These are phyloP conservation scores for Dipteronia dyeriana DNA, from an alignment of 345 rosid species.

Conservation along the genomic window DNA sequence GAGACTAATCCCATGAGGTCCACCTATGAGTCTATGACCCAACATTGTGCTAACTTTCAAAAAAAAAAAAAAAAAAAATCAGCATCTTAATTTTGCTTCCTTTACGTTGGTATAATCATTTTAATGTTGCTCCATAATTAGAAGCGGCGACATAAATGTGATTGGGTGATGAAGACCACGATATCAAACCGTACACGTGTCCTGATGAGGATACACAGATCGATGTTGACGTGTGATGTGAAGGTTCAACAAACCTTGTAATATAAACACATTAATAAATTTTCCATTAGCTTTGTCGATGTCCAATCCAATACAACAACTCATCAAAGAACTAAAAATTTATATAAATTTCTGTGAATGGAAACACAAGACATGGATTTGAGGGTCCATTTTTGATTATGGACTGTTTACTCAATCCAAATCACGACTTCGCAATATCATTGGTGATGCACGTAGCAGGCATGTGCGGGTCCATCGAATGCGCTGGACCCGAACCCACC, in stretches of 20 bases:
- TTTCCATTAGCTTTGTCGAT: too few relatives aligned
- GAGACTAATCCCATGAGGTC: too few relatives aligned
- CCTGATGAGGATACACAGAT: background rate
- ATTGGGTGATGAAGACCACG: background rate
- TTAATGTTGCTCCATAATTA: background rate
- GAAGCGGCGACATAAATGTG: background rate
- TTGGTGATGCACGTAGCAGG: background rate
- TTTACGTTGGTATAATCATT: background rate
- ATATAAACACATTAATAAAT: too few relatives aligned
- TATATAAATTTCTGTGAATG: background rate
- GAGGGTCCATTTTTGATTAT: background rate
- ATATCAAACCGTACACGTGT: conserved; percentile 1
- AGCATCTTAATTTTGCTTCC: too few relatives aligned
- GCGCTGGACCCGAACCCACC: conserved; percentile 14
- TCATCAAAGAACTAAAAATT: background rate
- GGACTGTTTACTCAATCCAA: too few relatives aligned
- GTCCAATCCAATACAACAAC: background rate
- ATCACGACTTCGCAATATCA: background rate
- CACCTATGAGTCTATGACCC: too few relatives aligned
- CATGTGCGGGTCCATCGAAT: conserved; percentile 10
- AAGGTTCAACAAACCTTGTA: too few relatives aligned
- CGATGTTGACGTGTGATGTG: background rate
- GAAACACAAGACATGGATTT: conserved; percentile 24
- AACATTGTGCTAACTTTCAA: too few relatives aligned
- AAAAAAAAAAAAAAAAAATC: too few relatives aligned